Evolutionary conservation across 2,329 filamentous ascomycete genomes (phyloP).

Genomic region (Paecilomyces sp.): DNA sequence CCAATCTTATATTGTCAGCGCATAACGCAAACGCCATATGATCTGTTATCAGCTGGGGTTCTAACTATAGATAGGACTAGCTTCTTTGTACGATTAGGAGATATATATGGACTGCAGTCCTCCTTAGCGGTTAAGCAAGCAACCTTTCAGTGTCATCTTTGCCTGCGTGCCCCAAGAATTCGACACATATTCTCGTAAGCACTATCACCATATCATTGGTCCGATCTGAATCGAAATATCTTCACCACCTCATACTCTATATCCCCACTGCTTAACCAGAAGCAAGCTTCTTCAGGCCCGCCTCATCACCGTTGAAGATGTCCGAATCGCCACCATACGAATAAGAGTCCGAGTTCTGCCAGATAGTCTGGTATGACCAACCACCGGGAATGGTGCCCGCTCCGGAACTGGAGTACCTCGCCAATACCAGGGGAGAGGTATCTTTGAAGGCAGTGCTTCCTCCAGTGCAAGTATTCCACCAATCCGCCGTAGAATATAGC

Average conservation of each 20-base stretch:
- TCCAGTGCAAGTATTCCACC: conserved; percentile 50
- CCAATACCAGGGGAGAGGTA: conserved; percentile 44
- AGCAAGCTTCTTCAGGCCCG: conserved; percentile 21
- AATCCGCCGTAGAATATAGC: conserved; percentile 47
- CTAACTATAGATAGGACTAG: too few relatives aligned
- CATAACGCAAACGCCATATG: too few relatives aligned
- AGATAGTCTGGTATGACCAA: conserved; percentile 49
- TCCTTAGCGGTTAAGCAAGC: too few relatives aligned
- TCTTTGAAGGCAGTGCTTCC: conserved; percentile 40
- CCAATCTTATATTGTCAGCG: too few relatives aligned
- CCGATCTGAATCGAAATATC: neutral
- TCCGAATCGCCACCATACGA: conserved; percentile 48
- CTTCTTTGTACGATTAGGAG: too few relatives aligned
- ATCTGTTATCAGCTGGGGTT: too few relatives aligned
- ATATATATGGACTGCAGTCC: too few relatives aligned
- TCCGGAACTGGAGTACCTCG: conserved; percentile 32
- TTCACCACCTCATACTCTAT: neutral
- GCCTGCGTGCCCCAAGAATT: too few relatives aligned
- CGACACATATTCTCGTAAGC: neutral
- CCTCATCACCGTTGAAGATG: conserved; percentile 42
- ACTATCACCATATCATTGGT: neutral
- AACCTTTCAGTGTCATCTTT: too few relatives aligned
- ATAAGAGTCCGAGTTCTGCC: conserved; percentile 47
- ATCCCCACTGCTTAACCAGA: neutral
- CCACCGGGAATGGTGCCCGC: conserved; percentile 43